Base-by-base conservation (phyloP, 495 filamentous ascomycete species). In the Hyaloscypha finlandica region DNA sequence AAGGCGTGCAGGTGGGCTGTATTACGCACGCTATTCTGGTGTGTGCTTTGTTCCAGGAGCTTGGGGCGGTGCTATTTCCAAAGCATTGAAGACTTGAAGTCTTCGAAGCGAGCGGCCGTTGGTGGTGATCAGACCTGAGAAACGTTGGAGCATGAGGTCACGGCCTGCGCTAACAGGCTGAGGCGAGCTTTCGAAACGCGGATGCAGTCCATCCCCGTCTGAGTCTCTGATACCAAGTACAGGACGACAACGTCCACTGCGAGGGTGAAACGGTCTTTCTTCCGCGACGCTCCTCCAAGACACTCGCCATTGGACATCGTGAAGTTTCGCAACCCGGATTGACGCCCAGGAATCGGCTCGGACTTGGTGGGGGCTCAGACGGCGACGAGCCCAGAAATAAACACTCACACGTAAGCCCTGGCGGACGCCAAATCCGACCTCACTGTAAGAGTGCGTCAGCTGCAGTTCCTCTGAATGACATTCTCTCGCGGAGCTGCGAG, bases 31-130 rank as follows among this genome's bases (percentile, higher is more conserved):
- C 33, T 22, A 25, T 61, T 42, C 33, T 61, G 59, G 30, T 42
- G 59, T 30, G 59, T 35, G 59, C 59, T 48, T 48, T 45, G 59
- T 61, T 22, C n/a, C 37, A 61, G 37, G 35, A 19, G 32, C 4
- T 22, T 61, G 59, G 59, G 25, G 33, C 51, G 51, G 6, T 61
- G 59, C 31, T 61, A 61, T 61, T 61, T 61, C 33, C 59, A 61
- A 35, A 42, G 59, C 59, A 56, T 56, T 56, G 29, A 29, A n/a
- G 53, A 29, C 22, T 25, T 19, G 51, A 4, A n/a, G 6, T 12
- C 51, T 12, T 14, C 1, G 51, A n/a, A 53, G 51, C 22, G 2
- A 12, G 53, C 19, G 9, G 2, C 20, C 29, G 22, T 14, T 56
- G 22, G 3, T 29, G 53, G 53, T 8, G 53, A 56, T 56, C 53